Base-by-base conservation (phyloP, 495 filamentous ascomycete genomes). In the Penicillium macrosclerotiorum region DNA sequence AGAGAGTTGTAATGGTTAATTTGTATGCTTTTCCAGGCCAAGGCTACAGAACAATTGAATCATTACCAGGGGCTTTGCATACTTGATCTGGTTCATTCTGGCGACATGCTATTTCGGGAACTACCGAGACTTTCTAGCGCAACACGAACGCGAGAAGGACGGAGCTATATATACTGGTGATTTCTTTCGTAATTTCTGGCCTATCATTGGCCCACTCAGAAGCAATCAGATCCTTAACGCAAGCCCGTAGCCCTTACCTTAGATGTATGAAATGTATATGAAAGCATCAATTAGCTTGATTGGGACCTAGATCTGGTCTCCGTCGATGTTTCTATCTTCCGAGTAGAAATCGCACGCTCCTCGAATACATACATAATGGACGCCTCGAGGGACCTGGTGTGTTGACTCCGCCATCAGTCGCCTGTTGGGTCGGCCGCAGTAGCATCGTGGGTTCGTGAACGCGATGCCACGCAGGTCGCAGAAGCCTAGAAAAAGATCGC, bases 301-400 rank as follows among this genome's bases (percentile, higher is more conserved):
- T 23, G 4, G 13, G 9, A 29, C 19, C 23, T 29, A 25, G 24
- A 41, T 12, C 14, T 29, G 23, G 2, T 9, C 8, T 23, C 37
- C 37, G 6, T 30, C 25, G 8, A 9, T 18, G 7, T 41, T 12
- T 16, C 9, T 8, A 3, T 29, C 37, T 3, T 19, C 8, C 3
- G 9, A n/a, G 35, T 49, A 44, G 40, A 49, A 53, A 3, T 14
- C 2, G 29, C 45, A 53, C 8, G 2, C 4, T 5, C 51, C 39
- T 11, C 14, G 20, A 7, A 14, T 19, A 14, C 51, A 53, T n/a
- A 49, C 51, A 49, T 44, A 53, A 17, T 49, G 45, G 32, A 40
- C 14, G 9, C 38, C 42, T 27, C 46, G 14, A 2, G 30, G 38
- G 11, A 30, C 18, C 13, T 16, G 16, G 8, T 43, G 40, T 14